Percentiles rank a stretch among this genome's conserved stretches.
Conservation (phyloP, 352 stramenopile genomes). For the Thalassiosira oceanica region DNA sequence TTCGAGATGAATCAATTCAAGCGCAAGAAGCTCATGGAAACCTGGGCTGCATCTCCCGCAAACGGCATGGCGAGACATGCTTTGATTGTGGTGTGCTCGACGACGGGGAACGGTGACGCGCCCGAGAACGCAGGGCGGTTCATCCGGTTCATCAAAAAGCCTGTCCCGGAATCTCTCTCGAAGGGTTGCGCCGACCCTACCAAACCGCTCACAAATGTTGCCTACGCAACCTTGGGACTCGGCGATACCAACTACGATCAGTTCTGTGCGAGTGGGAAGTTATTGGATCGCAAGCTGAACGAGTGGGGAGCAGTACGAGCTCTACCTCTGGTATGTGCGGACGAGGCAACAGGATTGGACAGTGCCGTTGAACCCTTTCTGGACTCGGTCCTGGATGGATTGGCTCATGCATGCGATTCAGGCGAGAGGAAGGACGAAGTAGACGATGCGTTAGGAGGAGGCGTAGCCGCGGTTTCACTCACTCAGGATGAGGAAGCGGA, state of each 20-base stretch:
- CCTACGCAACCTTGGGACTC: conserved; percentile 88
- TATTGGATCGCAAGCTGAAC: conserved; percentile 86
- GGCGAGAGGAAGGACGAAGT: conserved; percentile 1
- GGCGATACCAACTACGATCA: conserved; percentile 97
- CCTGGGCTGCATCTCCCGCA: conserved; percentile 9
- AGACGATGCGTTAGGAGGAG: neutral
- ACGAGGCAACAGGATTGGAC: conserved; percentile 92
- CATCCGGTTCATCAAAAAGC: conserved; percentile 89
- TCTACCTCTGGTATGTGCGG: conserved; percentile 82
- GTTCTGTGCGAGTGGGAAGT: conserved; percentile 91
- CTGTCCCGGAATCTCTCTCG: conserved; percentile 4
- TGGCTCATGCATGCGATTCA: conserved; percentile 25
- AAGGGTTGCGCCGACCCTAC: neutral
- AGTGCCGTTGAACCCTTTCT: conserved; percentile 87
- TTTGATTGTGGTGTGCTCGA: conserved; percentile 88
- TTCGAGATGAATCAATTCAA: conserved; percentile 40
- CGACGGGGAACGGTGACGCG: conserved; percentile 92
- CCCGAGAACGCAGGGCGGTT: conserved; percentile 92
- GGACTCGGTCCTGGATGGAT: conserved; percentile 11
- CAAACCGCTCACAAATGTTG: conserved; percentile 74
- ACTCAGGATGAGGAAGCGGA: neutral
- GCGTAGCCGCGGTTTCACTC: neutral
- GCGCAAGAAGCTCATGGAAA: conserved; percentile 32
- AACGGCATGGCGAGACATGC: conserved; percentile 37
- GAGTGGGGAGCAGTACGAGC: conserved; percentile 82